These are phyloP conservation scores for Sarcomyxa edulis DNA, from an alignment of 768 basidiomycete genomes.

Conservation along the genomic window DNA sequence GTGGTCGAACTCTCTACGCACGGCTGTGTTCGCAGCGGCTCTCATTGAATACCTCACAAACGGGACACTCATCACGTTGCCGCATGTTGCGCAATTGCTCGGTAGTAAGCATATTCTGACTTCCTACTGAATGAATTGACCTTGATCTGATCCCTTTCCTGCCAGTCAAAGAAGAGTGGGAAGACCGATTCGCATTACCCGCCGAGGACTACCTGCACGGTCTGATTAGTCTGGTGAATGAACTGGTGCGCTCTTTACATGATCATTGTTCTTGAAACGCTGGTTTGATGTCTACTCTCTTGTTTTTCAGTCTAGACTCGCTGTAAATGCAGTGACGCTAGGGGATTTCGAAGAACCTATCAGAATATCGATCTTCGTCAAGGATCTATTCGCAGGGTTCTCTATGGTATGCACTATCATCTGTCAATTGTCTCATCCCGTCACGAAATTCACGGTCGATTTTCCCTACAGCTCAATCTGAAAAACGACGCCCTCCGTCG, in stretches of 20 bases:
- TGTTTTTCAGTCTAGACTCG: constrained; percentile 65
- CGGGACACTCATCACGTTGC: constrained; percentile 54
- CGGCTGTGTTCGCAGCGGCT: constrained; percentile 60
- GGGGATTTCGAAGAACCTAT: constrained; percentile 78
- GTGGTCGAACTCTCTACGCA: constrained; percentile 70
- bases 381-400: constrained; percentile 80
- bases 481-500: constrained; percentile 76
- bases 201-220: constrained; percentile 83
- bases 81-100: constrained; percentile 45
- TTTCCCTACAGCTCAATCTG: constrained; percentile 56
- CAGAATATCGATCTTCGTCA: constrained; percentile 73
- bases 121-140: neutral
- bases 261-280: neutral
- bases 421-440: neutral
- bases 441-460: too few species aligned
- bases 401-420: constrained; percentile 52
- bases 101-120: constrained; percentile 36
- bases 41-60: constrained; percentile 60
- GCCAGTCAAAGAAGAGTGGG: constrained; percentile 67
- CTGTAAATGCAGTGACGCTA: constrained; percentile 78
- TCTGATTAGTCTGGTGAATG: constrained; percentile 72
- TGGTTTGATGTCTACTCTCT: neutral
- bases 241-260: constrained; percentile 48
- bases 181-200: constrained; percentile 54
- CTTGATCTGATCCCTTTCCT: constrained; percentile 3